phyloP scores from a whole-genome alignment of 768 basidiomycete genomes.

The Boletus vinaceobasis region DNA sequence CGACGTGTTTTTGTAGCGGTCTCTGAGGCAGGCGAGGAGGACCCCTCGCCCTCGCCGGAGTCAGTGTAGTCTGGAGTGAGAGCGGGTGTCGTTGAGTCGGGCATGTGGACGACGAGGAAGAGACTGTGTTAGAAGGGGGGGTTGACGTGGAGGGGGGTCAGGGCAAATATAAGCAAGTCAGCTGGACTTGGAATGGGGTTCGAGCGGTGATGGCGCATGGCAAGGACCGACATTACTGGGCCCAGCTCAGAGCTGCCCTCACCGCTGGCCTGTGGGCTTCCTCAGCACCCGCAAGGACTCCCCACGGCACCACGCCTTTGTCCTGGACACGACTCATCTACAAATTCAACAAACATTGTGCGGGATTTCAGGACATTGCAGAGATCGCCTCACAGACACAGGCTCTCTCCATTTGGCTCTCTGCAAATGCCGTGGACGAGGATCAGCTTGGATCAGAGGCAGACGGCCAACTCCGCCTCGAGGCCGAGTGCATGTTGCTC shows the following conservation, averaged over 20 bases:
- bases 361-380: conserved; percentile 54
- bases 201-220: conserved; percentile 36
- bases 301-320: conserved; percentile 45
- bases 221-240: conserved; percentile 79
- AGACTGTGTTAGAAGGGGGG: conserved; percentile 4
- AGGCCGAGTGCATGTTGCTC: conserved; percentile 54
- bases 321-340: conserved; percentile 78
- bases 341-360: conserved; percentile 85
- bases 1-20: conserved; percentile 52
- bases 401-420: conserved; percentile 54
- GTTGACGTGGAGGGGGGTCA: conserved; percentile 10
- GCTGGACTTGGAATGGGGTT: background rate
- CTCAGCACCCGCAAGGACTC: conserved; percentile 54
- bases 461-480: conserved; percentile 34
- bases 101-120: conserved; percentile 24
- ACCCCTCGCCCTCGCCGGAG: conserved; percentile 41
- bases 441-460: conserved; percentile 53
- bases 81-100: conserved; percentile 45
- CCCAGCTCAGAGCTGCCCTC: conserved; percentile 66
- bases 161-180: background rate
- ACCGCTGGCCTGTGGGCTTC: conserved; percentile 75
- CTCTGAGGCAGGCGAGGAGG: conserved; percentile 26
- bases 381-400: conserved; percentile 70
- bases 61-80: conserved; percentile 65
- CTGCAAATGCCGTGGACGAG: conserved; percentile 47